Conservation (phyloP, 768 basidiomycete species). For the Naematelia encephala region DNA sequence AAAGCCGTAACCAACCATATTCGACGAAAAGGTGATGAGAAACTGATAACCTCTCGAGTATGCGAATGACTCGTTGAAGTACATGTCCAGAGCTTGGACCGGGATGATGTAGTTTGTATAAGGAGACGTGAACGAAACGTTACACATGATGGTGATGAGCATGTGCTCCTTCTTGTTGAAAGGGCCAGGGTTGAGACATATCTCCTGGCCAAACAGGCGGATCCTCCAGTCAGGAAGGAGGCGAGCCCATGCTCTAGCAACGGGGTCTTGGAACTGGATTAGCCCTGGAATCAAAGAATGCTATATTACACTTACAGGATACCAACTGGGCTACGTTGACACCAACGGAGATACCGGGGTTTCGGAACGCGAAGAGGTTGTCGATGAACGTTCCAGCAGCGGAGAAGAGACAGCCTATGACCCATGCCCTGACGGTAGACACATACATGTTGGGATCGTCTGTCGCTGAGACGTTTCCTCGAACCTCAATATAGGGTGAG, state of each 20-base stretch:
- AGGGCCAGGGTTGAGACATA: constrained; percentile 35
- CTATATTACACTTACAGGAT: constrained; percentile 52
- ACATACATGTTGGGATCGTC: constrained; percentile 41
- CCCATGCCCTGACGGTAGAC: constrained; percentile 41
- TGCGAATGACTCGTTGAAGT: constrained; percentile 48
- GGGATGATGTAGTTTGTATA: constrained; percentile 44
- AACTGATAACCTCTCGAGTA: constrained; percentile 47
- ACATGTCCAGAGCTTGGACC: constrained; percentile 37
- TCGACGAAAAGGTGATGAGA: constrained; percentile 70
- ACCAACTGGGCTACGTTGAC: constrained; percentile 72
- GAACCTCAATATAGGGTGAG: constrained; percentile 78
- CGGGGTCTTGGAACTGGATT: too few relatives aligned
- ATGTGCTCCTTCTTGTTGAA: constrained; percentile 49
- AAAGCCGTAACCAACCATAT: constrained; percentile 85
- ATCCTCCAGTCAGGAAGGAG: constrained; percentile 3
- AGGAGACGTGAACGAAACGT: constrained; percentile 36
- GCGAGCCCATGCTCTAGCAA: not conserved
- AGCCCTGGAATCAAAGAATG: too few relatives aligned
- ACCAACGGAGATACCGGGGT: constrained; percentile 61
- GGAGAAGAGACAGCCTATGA: constrained; percentile 53
- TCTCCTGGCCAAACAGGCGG: constrained; percentile 22
- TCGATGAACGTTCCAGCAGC: constrained; percentile 57
- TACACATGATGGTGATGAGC: constrained; percentile 42
- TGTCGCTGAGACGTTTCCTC: constrained; percentile 59
- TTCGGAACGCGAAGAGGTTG: constrained; percentile 56